These are phyloP conservation scores for Neospora caninum DNA, from an alignment of 169 alveolate species.

Conservation along the genomic window DNA sequence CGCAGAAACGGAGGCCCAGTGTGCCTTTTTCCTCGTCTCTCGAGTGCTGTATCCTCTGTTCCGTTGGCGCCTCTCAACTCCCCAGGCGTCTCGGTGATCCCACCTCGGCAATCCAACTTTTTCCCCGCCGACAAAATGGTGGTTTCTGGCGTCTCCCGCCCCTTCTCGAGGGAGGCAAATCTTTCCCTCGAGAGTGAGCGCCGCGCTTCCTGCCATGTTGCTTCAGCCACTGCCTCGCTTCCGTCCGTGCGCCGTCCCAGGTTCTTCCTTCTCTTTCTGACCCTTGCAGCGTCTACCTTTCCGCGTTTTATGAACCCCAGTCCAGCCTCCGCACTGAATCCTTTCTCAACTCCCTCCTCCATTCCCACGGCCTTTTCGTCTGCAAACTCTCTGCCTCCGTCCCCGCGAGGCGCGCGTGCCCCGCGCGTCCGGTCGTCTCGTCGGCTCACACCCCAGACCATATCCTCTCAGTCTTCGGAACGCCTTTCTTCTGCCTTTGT, in stretches of 20 bases:
- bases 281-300: not conserved
- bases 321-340: not conserved
- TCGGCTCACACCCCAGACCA: not conserved
- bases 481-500: not conserved
- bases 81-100: no score
- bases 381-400: not conserved
- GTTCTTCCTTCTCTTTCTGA: not conserved
- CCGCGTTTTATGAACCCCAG: not conserved
- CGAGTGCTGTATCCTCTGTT: no score
- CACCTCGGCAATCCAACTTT: no score
- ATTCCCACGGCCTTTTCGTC: not conserved
- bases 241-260: not conserved
- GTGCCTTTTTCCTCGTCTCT: no score
- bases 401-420: no score
- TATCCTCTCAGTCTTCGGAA: not conserved
- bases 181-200: no score
- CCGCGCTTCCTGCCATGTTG: not conserved
- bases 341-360: not conserved
- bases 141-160: no score
- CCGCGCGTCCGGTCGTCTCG: not conserved
- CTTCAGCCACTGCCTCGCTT: not conserved
- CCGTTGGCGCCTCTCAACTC: no score
- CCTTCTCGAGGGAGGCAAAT: no score
- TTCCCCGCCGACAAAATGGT: no score
- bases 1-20: no score